Percentiles rank a stretch among this genome's conserved stretches.
Conservation (phyloP, 495 filamentous ascomycete species). For the Parathielavia hyrcaniae region DNA sequence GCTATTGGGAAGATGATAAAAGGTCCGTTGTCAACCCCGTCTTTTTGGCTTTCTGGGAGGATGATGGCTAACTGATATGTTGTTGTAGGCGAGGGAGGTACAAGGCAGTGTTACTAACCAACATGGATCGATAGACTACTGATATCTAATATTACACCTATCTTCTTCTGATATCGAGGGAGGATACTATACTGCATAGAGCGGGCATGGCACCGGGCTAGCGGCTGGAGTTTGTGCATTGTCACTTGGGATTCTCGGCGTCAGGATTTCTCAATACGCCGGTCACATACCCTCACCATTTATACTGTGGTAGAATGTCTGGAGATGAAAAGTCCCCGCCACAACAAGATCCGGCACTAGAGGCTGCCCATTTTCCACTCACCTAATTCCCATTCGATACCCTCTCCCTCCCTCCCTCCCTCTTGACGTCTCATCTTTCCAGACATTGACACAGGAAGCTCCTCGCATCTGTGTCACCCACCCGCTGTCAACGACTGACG, state of each 20-base stretch:
- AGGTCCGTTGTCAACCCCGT: slow-evolving; percentile 28
- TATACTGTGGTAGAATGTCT: no score
- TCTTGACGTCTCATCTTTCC: no score
- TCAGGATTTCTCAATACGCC: no score
- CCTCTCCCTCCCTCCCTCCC: no score
- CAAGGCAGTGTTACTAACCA: slow-evolving; percentile 11
- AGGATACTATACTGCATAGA: not conserved
- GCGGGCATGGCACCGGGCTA: not conserved
- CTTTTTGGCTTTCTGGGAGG: not conserved
- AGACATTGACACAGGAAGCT: no score
- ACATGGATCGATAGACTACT: not conserved
- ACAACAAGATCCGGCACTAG: no score
- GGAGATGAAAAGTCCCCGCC: no score
- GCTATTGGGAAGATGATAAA: slow-evolving; percentile 59
- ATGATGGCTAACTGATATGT: not conserved
- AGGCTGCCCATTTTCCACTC: no score
- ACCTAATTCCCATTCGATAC: no score
- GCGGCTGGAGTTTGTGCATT: not conserved
- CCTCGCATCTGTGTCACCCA: no score
- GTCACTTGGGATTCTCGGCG: not conserved
- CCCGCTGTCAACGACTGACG: no score
- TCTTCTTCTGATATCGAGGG: not conserved
- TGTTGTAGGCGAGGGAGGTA: slow-evolving; percentile 16
- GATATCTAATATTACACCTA: slow-evolving; percentile 1
- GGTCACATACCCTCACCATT: no score